A percentile compares a stretch with the other conserved stretches of the same genome.
Conservation (phyloP, 164 flowering plant species). For the Liquidambar formosana region DNA sequence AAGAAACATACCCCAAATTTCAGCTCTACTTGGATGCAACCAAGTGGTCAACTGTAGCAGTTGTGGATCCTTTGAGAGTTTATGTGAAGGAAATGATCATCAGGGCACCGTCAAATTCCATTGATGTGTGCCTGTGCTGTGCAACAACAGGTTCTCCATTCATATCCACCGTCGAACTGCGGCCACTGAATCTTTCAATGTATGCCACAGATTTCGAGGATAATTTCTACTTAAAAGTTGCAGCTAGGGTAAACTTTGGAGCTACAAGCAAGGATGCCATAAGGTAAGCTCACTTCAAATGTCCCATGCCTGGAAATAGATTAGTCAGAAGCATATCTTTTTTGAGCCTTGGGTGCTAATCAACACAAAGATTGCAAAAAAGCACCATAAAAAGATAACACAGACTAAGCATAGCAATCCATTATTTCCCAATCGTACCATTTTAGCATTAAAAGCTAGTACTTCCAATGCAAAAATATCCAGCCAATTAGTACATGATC, state of each 20-base stretch:
- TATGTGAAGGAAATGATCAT: constrained; percentile 81
- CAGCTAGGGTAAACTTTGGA: constrained; percentile 91
- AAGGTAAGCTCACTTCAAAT: constrained; percentile 44
- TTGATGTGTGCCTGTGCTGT: constrained; percentile 83
- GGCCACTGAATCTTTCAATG: constrained; percentile 88
- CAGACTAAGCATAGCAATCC: too few species aligned
- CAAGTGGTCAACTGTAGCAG: constrained; percentile 69
- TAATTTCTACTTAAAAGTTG: constrained; percentile 68
- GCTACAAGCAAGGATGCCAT: constrained; percentile 57
- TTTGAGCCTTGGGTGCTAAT: too few species aligned
- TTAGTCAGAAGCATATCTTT: neutral
- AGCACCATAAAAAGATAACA: too few species aligned
- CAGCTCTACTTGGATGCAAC: constrained; percentile 83
- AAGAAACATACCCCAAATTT: constrained; percentile 71
- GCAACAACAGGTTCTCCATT: constrained; percentile 90
- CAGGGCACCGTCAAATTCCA: constrained; percentile 64
- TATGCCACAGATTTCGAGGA: constrained; percentile 91
- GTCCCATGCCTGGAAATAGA: neutral
- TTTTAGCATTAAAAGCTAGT: too few species aligned
- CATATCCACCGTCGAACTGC: constrained; percentile 85
- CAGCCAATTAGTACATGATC: neutral
- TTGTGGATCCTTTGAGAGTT: constrained; percentile 60
- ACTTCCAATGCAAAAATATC: too few species aligned
- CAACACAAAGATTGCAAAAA: too few species aligned
- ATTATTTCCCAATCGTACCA: too few species aligned